Evolutionary conservation across 176 grass and related monocot species (phyloP).

Genomic region (Hsuehochloa calcarea): DNA sequence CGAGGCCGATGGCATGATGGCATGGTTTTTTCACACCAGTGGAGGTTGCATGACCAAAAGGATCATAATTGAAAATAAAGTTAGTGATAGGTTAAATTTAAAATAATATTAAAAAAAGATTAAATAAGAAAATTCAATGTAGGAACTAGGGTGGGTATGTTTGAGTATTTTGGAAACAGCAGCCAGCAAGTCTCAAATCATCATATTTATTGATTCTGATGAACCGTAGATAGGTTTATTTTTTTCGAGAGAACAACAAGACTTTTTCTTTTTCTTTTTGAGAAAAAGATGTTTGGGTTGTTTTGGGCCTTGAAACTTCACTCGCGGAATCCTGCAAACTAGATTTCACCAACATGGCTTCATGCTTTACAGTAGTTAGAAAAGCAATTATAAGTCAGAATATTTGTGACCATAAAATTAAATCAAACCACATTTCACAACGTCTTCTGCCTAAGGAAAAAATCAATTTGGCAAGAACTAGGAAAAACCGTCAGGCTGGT

Average conservation of each 20-base stretch:
- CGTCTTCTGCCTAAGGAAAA: background rate
- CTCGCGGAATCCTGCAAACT: background rate
- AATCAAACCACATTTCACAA: background rate
- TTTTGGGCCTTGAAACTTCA: background rate
- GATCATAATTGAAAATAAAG: no score
- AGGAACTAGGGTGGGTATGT: background rate
- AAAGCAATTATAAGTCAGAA: background rate
- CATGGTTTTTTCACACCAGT: no score
- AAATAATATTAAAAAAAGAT: no score
- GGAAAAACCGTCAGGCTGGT: no score
- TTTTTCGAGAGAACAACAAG: background rate
- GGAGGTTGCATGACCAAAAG: no score
- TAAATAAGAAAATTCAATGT: no score
- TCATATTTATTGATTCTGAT: background rate
- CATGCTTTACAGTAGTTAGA: background rate
- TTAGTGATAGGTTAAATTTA: no score
- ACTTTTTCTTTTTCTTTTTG: background rate
- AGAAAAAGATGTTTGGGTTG: background rate
- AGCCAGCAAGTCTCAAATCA: background rate
- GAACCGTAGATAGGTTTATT: background rate
- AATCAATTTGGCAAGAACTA: no score
- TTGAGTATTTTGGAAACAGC: background rate
- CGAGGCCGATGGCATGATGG: no score
- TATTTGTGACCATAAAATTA: background rate
- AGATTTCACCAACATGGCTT: background rate